Evolutionary conservation across 2,329 filamentous ascomycete genomes (phyloP), one percentile per base, ranked within the genome.

Genomic region (Cladosporium cucumerinum): DNA sequence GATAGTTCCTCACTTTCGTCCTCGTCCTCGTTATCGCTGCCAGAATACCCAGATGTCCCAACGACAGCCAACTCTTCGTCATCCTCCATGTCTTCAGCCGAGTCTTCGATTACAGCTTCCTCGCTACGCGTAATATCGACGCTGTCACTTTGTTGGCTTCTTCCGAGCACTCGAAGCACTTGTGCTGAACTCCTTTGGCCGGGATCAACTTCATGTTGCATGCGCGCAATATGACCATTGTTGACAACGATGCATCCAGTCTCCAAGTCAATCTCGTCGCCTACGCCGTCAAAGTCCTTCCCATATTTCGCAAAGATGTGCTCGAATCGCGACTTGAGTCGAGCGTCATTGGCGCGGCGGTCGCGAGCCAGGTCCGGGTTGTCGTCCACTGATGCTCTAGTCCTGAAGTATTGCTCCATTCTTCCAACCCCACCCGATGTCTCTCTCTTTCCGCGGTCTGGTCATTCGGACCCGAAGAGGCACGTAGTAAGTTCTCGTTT

Each of bases 281-380:
- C 93, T 59, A 94, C 84, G 5, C 88, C 90, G 1, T 87, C 87
- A 72, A 97, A 97, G 75, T 97, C 90, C 68, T 84, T 88, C 61
- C 85, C 88, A 75, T 96, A 97, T 76, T 96, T 97, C 66, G 89
- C 86, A 74, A 97, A 97, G 63, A 98, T 96, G 64, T 86, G 82
- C 74, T 97, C 93, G 75, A 96, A 95, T 5, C 87, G 87, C n/a
- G 87, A 88, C 75, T 95, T 94, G 48, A 97, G 84, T 65, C 87
- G 87, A 68, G 83, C 80, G 67, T 91, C 88, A 65, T 92, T 90
- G 63, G 84, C 67, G 10, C 66, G 64, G 83, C 58, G 86, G 39
- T 70, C 65, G 46, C 25, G 62, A 6, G 54, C 54, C 7, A 64
- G 57, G 32, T 59, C 54, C 25, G 62, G 62, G n/a, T 66, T 57